Conservation (phyloP, 129 eudicot species). For the Chrysanthemum lavandulifolium region DNA sequence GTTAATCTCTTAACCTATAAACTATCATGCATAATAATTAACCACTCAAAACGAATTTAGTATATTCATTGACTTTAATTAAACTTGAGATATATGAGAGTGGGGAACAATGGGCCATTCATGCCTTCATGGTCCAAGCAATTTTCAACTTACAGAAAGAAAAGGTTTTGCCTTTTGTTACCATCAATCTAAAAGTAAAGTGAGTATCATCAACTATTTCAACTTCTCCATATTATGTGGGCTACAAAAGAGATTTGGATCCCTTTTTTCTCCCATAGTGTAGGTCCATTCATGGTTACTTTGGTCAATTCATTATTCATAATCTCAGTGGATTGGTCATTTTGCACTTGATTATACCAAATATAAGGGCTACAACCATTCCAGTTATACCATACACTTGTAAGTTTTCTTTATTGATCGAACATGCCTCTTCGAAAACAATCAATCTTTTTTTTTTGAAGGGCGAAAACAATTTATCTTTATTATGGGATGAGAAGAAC, state of each 20-base stretch:
- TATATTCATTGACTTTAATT: constrained; percentile 18
- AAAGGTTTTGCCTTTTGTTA: constrained; percentile 13
- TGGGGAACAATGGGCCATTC: constrained; percentile 36
- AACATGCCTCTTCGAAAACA: neutral
- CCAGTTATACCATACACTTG: neutral
- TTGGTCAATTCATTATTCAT: constrained; percentile 18
- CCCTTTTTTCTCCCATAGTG: constrained; percentile 6
- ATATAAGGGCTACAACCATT: constrained; percentile 16
- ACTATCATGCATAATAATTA: no score
- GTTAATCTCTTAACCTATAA: no score
- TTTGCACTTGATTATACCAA: constrained; percentile 26
- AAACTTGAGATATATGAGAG: constrained; percentile 15
- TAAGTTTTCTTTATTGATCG: neutral
- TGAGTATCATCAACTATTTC: constrained; percentile 30
- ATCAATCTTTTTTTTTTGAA: neutral
- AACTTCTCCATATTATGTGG: constrained; percentile 34
- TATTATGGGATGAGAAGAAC: no score
- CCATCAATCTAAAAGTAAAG: constrained; percentile 25
- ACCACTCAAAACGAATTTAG: no score
- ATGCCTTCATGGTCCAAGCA: constrained; percentile 20
- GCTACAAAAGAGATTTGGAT: constrained; percentile 25
- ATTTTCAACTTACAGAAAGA: constrained; percentile 6
- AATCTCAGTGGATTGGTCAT: constrained; percentile 24
- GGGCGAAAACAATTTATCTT: neutral
- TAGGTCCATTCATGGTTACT: constrained; percentile 22